A percentile compares a stretch with the other conserved stretches of the same genome.
Evolutionary conservation across 371 early-diverging fungal species (phyloP).

Genomic region (Blastocladiella emersonii): DNA sequence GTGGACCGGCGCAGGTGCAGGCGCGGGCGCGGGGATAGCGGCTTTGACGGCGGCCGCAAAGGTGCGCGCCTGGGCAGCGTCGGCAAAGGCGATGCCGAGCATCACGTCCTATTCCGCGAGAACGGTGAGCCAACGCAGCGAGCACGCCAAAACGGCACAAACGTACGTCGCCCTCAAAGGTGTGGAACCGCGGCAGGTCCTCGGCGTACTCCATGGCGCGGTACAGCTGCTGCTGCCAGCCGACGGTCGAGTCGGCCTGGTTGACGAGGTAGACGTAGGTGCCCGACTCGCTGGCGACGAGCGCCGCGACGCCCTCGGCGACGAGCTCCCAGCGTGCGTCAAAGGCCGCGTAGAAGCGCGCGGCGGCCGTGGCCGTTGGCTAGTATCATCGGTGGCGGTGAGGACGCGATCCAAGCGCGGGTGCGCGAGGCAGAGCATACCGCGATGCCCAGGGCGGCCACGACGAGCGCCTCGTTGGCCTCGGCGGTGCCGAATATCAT

Average conservation of each 20-base stretch:
- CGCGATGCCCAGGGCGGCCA: background rate
- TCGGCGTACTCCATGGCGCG: background rate
- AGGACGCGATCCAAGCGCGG: background rate
- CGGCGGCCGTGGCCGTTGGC: background rate
- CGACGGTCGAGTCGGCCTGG: background rate
- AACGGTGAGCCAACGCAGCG: background rate
- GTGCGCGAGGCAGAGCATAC: background rate
- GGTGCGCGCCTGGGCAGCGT: background rate
- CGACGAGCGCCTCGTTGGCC: too few species aligned
- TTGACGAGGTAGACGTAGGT: background rate
- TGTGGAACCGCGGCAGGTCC: background rate
- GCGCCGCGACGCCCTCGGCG: background rate
- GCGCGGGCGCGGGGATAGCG: background rate
- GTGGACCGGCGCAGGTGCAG: background rate
- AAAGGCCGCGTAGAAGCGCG: background rate
- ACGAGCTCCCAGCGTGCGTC: background rate
- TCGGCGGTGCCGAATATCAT: too few species aligned
- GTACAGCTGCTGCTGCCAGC: conserved; percentile 1
- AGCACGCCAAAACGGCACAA: background rate
- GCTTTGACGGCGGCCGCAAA: background rate
- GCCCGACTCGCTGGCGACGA: background rate
- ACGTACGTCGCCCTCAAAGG: conserved; percentile 3
- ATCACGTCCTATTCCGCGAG: background rate
- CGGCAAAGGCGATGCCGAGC: background rate
- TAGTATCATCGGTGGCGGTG: too few species aligned